Percentiles rank a stretch among this genome's conserved stretches.
Evolutionary conservation across 2,329 filamentous ascomycete species (phyloP).

Genomic region (Metarhizium sp.): DNA sequence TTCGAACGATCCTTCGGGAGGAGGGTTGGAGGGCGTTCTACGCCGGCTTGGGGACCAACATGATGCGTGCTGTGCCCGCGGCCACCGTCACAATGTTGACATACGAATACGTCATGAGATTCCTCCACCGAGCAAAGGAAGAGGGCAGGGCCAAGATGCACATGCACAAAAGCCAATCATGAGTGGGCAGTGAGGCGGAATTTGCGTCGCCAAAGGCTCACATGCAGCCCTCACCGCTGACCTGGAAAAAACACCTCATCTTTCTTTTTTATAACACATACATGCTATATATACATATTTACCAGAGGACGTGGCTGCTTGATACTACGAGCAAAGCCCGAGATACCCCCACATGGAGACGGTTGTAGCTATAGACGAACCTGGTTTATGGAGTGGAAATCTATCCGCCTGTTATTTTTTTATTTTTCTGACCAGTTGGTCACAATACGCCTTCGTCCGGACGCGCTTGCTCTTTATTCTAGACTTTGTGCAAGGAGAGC

Average conservation of each 20-base stretch:
- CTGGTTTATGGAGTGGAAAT: conserved; percentile 13
- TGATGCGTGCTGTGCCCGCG: conserved; percentile 90
- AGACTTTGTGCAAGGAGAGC: neutral
- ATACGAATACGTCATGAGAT: conserved; percentile 68
- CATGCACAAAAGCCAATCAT: conserved; percentile 6
- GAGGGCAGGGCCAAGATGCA: conserved; percentile 27
- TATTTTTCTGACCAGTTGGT: conserved; percentile 1
- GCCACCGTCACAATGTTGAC: conserved; percentile 97
- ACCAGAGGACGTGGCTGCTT: conserved; percentile 3
- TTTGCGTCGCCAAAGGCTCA: neutral
- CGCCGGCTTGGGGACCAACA: conserved; percentile 92
- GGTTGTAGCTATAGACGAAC: conserved; percentile 26
- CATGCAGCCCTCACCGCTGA: neutral
- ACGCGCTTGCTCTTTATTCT: neutral
- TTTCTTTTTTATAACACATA: neutral
- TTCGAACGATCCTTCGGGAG: conserved; percentile 73
- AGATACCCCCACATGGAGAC: conserved; percentile 9
- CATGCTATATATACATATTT: conserved; percentile 7
- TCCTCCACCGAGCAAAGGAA: conserved; percentile 34
- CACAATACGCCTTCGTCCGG: neutral
- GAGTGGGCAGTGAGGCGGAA: neutral
- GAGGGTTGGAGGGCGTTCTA: conserved; percentile 97
- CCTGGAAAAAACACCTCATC: neutral
- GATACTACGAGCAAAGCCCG: neutral
- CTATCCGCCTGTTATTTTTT: conserved; percentile 9